Base-by-base conservation (phyloP, 2,329 filamentous ascomycete genomes). In the Cercospora janseana region DNA sequence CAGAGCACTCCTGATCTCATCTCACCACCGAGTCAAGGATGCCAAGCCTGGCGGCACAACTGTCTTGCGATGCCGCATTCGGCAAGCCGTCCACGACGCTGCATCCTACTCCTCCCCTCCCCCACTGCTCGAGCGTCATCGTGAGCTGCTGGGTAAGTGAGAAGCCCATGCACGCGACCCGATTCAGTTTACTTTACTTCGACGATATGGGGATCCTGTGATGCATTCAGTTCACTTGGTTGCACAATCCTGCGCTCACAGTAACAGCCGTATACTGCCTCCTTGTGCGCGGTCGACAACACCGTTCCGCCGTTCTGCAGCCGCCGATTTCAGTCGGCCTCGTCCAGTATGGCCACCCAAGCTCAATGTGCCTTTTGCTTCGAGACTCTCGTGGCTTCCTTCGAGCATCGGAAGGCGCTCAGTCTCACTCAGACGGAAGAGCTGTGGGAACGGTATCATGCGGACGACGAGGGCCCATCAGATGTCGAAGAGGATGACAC, bases 331-430 rank as follows among this genome's bases (percentile, higher is more conserved):
- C 34, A 23, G 34, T 8, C 4, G 16, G 34, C 16, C 34, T 26
- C 4, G 6, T 40, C 5, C 21, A 20, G 8, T 3, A 97, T 97
- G 92, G 92, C 93, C 41, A 86, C 86, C 50, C 72, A 81, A 62
- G 85, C 85, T 52, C 92, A 97, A 72, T 96, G 91, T 71, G 83
- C 92, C 64, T 91, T 85, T 71, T 96, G 91, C 75, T 97, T 98
- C 76, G 93, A 98, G 72, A 78, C 79, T 31, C 82, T 98, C 28
- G 79, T 82, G 42, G 86, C 91, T 46, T 80, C 83, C 54, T 87
- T 95, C 60, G 80, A 88, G 60, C 74, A 79, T 57, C 84, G 85
- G 55, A 76, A 83, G 51, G 74, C 87, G 8, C 75, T 90, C 61
- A 77, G 75, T 41, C 81, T 97, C 18, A 69, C 75, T 34, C 77